phyloP scores from a whole-genome alignment of 768 basidiomycete genomes.

The Leccinum imitatum region DNA sequence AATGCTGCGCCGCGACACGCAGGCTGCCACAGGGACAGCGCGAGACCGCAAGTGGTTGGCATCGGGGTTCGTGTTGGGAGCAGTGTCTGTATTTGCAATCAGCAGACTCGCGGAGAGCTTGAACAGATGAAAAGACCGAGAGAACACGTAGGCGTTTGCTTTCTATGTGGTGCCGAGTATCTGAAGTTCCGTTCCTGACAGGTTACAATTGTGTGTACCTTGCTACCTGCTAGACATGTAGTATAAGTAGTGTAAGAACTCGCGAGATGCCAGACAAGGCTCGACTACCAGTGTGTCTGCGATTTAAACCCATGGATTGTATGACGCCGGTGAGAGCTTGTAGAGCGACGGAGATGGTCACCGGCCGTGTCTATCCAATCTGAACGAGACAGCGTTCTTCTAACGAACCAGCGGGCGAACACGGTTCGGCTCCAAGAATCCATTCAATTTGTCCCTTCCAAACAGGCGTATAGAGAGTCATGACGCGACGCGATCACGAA shows the following conservation, averaged over 20 bases:
- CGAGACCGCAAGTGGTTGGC: slow-evolving; percentile 14
- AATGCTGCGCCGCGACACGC: slow-evolving; percentile 7
- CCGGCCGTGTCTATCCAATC: slow-evolving; percentile 81
- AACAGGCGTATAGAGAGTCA: no score
- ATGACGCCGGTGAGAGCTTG: slow-evolving; percentile 86
- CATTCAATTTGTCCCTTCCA: slow-evolving; percentile 60
- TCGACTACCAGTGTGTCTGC: slow-evolving; percentile 68
- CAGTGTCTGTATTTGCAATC: not conserved
- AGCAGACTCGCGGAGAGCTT: not conserved
- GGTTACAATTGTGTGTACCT: no score
- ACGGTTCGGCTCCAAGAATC: slow-evolving; percentile 74
- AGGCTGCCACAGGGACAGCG: not conserved
- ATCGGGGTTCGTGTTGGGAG: slow-evolving; percentile 23
- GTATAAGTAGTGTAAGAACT: no score
- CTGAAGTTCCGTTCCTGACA: no score
- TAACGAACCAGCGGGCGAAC: slow-evolving; percentile 36
- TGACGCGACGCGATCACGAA: no score
- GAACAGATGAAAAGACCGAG: not conserved
- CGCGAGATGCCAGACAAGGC: slow-evolving; percentile 27
- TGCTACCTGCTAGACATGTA: no score
- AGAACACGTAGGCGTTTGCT: no score
- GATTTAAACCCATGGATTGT: slow-evolving; percentile 76
- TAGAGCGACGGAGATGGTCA: slow-evolving; percentile 77
- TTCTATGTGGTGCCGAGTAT: no score
- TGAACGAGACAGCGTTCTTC: slow-evolving; percentile 66